Evolutionary conservation across 805 yeast genomes (phyloP).

Genomic region (Millerozyma acaciae): DNA sequence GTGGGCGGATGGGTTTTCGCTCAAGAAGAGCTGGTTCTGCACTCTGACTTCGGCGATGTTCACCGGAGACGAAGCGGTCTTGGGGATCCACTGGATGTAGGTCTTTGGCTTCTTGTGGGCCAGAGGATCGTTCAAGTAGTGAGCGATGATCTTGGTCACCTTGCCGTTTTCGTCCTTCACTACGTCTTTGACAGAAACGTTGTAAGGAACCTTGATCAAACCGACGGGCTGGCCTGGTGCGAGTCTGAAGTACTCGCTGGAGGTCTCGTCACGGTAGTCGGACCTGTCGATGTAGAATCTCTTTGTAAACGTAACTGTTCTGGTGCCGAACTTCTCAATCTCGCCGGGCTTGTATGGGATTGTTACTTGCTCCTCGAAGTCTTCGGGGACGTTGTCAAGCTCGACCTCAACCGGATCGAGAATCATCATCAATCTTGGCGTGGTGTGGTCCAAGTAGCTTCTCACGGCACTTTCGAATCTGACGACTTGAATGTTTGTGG

Average conservation of each 20-base stretch:
- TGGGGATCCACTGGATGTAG: slow-evolving; percentile 94
- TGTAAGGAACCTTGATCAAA: slow-evolving; percentile 83
- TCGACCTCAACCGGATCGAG: slow-evolving; percentile 82
- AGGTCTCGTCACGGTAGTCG: slow-evolving; percentile 68
- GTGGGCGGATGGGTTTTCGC: slow-evolving; percentile 85
- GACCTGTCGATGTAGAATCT: slow-evolving; percentile 79
- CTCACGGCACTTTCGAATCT: slow-evolving; percentile 90
- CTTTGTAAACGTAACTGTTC: slow-evolving; percentile 72
- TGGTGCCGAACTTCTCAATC: slow-evolving; percentile 54
- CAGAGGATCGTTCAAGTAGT: slow-evolving; percentile 62
- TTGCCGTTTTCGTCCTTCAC: slow-evolving; percentile 63
- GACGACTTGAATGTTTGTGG: slow-evolving; percentile 83
- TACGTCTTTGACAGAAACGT: slow-evolving; percentile 64
- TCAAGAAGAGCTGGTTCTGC: slow-evolving; percentile 81
- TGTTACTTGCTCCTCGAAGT: slow-evolving; percentile 62
- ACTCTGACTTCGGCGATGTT: slow-evolving; percentile 73
- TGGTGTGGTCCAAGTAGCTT: slow-evolving; percentile 78
- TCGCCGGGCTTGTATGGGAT: slow-evolving; percentile 90
- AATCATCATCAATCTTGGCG: slow-evolving; percentile 93
- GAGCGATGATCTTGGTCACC: slow-evolving; percentile 67
- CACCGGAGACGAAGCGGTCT: slow-evolving; percentile 43
- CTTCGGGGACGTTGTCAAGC: slow-evolving; percentile 76
- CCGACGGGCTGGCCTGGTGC: slow-evolving; percentile 96
- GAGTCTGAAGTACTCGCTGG: slow-evolving; percentile 74
- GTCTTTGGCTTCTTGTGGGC: slow-evolving; percentile 83